Evolutionary conservation across 2,329 filamentous ascomycete genomes (phyloP), one percentile per base, ranked within the genome.

Genomic region (Colletotrichum sp.): DNA sequence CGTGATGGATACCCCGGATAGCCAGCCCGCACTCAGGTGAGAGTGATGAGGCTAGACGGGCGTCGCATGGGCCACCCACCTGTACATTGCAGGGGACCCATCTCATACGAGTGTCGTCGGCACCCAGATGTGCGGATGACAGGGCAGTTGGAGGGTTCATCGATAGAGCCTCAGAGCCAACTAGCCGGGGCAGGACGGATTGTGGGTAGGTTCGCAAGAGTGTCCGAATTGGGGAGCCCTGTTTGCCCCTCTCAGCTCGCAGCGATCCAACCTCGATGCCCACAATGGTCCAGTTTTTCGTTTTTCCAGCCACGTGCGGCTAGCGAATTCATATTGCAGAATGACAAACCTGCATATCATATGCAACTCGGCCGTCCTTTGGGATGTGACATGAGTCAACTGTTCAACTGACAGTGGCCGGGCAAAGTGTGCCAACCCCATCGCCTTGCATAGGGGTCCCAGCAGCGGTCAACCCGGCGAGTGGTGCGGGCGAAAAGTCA

Each of bases 131-230:
- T 60, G 74, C 70, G 70, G 59, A 66, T 73, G 70, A 52, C 70
- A 73, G 64, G 24, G 57, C 59, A 22, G 64, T 60, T 74, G 44
- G 59, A 60, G 59, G 65, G 44, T 39, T 34, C 57, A 16, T 52
- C 16, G 57, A 48, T 63, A 75, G 73, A 75, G 74, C 74, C 71
- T 76, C 70, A 74, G 44, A 48, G 39, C 63, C 22, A 59, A 34
- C 16, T 8, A 57, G 34, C 64, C 57, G 34, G 34, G 62, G 68
- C 52, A 32, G n/a, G 32, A 68, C 44, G 34, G 44, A 36, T 62
- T 64, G 74, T 69, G 74, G 73, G 28, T 76, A 65, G 44, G 28
- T 59, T 76, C 74, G 74, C 74, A 76, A 76, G 57, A 39, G 70
- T 73, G 71, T 74, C 70, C 74, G 18, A 32, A 69, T 76, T 30